These are phyloP conservation scores for Niveomyces coronatus DNA, from an alignment of 2,329 filamentous ascomycete species.

Conservation along the genomic window DNA sequence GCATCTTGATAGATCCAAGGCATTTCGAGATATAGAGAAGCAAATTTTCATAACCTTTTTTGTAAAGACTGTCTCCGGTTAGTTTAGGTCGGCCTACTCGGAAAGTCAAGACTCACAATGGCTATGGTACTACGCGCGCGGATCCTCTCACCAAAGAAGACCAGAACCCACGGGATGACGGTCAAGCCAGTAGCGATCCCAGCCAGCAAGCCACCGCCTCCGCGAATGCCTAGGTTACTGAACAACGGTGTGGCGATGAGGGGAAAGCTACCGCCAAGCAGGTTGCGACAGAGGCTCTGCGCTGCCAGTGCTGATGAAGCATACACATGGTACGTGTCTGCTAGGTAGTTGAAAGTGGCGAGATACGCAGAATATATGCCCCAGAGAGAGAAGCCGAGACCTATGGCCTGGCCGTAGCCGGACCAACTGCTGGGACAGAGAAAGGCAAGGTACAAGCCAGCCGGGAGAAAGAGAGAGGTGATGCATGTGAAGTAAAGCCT, in stretches of 20 bases:
- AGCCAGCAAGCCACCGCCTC: constrained; percentile 65
- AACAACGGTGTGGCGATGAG: constrained; percentile 69
- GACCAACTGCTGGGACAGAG: constrained; percentile 16
- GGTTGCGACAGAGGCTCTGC: constrained; percentile 76
- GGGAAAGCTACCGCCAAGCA: constrained; percentile 73
- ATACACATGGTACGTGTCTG: constrained; percentile 77
- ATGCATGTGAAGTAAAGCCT: constrained; percentile 77
- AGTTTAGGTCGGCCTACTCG: constrained; percentile 4
- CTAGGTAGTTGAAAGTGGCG: constrained; percentile 85
- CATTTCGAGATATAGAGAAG: too few relatives aligned
- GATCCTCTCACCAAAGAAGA: constrained; percentile 69
- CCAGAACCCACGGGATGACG: constrained; percentile 76
- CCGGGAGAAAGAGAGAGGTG: constrained; percentile 62
- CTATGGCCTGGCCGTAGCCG: constrained; percentile 33
- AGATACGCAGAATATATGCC: constrained; percentile 83
- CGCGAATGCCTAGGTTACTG: constrained; percentile 55
- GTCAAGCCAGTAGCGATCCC: constrained; percentile 60
- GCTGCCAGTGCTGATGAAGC: constrained; percentile 79
- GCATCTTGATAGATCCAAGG: background rate
- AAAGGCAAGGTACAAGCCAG: constrained; percentile 54
- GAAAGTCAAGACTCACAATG: constrained; percentile 33
- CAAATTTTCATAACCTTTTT: background rate
- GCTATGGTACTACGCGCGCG: constrained; percentile 69
- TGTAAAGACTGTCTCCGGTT: constrained; percentile 1
- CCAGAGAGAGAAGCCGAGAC: constrained; percentile 65